Conservation (phyloP, 202 grass and related monocot species). For the Elaeis oleifera region DNA sequence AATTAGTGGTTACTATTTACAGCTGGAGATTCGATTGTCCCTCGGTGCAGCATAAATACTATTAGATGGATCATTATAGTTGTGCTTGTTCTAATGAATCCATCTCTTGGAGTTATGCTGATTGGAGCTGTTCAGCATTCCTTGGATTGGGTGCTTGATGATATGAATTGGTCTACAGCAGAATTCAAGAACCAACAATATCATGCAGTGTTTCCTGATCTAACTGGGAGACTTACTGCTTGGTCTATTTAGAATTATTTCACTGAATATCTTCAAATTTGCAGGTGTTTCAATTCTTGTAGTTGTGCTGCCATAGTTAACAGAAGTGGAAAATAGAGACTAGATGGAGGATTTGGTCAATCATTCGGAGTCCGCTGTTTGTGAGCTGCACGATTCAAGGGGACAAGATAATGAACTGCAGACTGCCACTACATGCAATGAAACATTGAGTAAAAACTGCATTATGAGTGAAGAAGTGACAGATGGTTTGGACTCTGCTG, state of each 20-base stretch:
- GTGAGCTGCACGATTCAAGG: conserved; percentile 29
- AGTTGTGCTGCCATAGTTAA: conserved; percentile 20
- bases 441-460: conserved; percentile 8
- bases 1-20: conserved; percentile 22
- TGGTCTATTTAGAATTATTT: conserved; percentile 31
- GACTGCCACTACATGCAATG: neutral
- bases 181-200: conserved; percentile 28
- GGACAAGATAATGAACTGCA: conserved; percentile 26
- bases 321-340: conserved; percentile 12
- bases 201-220: conserved; percentile 28
- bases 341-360: conserved; percentile 34
- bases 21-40: conserved; percentile 27
- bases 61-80: conserved; percentile 11
- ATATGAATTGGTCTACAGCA: conserved; percentile 39
- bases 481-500: neutral
- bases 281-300: conserved; percentile 51
- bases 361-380: conserved; percentile 20
- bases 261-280: conserved; percentile 47
- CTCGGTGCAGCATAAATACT: conserved; percentile 21
- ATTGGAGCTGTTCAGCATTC: conserved; percentile 47
- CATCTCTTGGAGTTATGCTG: conserved; percentile 36
- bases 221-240: conserved; percentile 35
- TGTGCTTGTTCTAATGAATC: conserved; percentile 41
- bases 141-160: conserved; percentile 40
- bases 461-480: neutral